Evolutionary conservation across 1,284 basidiomycete genomes (phyloP), one percentile per base, ranked within the genome.

Genomic region (Ustanciosporium gigantosporum): DNA sequence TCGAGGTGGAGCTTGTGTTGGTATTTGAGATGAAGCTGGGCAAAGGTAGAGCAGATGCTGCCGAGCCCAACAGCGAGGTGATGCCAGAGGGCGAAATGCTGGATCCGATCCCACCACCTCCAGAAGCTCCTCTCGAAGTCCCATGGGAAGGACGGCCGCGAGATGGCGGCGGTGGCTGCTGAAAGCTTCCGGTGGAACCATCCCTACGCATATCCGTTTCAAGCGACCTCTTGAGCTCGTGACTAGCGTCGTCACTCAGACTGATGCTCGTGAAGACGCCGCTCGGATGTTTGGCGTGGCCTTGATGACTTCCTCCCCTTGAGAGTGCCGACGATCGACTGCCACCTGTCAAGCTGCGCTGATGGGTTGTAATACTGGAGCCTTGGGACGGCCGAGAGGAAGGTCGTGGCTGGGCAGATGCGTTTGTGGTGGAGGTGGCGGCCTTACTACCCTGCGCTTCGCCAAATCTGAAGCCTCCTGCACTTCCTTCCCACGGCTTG

Each of bases 221-320:
- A 8, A 64, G 41, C 22, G 42, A 49, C 17, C 43, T 31, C 29
- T 44, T 47, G 27, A 64, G 41, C 27, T 64, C 49, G n/a, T 27
- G 25, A 17, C 31, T 39, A 4, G 60, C 60, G 16, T 64, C 53
- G 17, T 64, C 60, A 25, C 39, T 38, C 0, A 64, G 46, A 4
- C 49, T 53, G 36, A 64, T 64, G 32, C 42, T 46, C 20, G 53
- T 64, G 25, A 64, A 64, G 2, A 58, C 46, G 21, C 38, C 50
- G 25, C 49, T 53, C n/a, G 46, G 45, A 19, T 37, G 21, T 16
- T 37, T 37, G 36, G 14, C 9, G 19, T 37, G 17, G 32, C 32
- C 16, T 8, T 17, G 32, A 23, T 37, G 36, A 37, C 21, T 23
- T 19, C 36, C 19, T 19, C 19, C 8, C 11, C 32, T 9, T 29